A percentile compares a stretch with the other conserved stretches of the same genome.
Conservation (phyloP, 1,284 basidiomycete species). For the Papiliotrema laurentii region DNA sequence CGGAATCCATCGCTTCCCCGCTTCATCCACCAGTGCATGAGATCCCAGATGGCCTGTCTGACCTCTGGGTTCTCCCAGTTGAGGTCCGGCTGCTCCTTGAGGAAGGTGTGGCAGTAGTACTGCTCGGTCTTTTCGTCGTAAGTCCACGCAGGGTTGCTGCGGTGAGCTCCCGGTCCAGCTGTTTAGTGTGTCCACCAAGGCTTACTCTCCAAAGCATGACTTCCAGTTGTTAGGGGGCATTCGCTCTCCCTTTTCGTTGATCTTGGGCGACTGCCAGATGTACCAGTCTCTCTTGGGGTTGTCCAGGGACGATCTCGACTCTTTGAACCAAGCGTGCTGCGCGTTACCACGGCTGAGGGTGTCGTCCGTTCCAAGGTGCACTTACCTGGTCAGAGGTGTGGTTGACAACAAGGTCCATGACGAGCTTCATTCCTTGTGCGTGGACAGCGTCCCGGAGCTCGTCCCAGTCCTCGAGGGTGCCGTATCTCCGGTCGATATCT, state of each 20-base stretch:
- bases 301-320: slow-evolving; percentile 40
- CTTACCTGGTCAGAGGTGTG: slow-evolving; percentile 45
- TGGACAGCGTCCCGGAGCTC: slow-evolving; percentile 42
- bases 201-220: slow-evolving; percentile 41
- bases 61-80: slow-evolving; percentile 46
- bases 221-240: slow-evolving; percentile 52
- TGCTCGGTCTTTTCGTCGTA: slow-evolving; percentile 50
- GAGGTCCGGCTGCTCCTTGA: slow-evolving; percentile 51
- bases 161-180: too few relatives aligned
- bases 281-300: slow-evolving; percentile 52
- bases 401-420: slow-evolving; percentile 52
- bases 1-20: slow-evolving; percentile 51
- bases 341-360: too few relatives aligned
- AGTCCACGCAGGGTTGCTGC: slow-evolving; percentile 45
- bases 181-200: neutral
- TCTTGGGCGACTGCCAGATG: slow-evolving; percentile 46
- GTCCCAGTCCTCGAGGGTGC: slow-evolving; percentile 49
- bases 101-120: slow-evolving; percentile 51
- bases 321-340: slow-evolving; percentile 50
- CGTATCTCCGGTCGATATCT: slow-evolving; percentile 48
- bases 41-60: slow-evolving; percentile 40
- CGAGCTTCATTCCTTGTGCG: slow-evolving; percentile 45
- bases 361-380: neutral
- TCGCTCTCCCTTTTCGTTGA: slow-evolving; percentile 32
- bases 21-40: slow-evolving; percentile 52